These are phyloP conservation scores for Saposhnikovia divaricata DNA, from an alignment of 129 eudicot genomes.

Conservation along the genomic window DNA sequence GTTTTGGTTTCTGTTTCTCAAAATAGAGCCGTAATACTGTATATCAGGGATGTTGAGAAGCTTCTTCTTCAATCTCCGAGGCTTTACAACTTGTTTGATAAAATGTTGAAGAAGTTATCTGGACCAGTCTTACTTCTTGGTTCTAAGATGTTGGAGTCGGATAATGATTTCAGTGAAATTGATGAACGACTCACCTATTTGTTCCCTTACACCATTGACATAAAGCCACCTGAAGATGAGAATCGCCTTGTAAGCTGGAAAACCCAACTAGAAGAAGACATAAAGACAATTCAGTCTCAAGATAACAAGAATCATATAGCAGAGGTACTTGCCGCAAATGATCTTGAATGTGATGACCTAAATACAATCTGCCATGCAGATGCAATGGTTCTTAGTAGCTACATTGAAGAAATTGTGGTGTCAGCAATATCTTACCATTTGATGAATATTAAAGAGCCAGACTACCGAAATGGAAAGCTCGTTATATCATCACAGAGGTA, in stretches of 20 bases:
- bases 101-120: conserved; percentile 60
- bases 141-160: conserved; percentile 48
- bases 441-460: conserved; percentile 67
- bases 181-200: conserved; percentile 44
- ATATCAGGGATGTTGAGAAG: conserved; percentile 76
- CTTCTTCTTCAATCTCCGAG: conserved; percentile 52
- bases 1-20: conserved; percentile 63
- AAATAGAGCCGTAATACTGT: conserved; percentile 59
- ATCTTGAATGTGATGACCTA: conserved; percentile 86
- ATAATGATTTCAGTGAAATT: conserved; percentile 35
- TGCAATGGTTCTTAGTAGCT: conserved; percentile 58
- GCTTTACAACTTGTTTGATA: conserved; percentile 51
- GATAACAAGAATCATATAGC: conserved; percentile 85
- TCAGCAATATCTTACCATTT: conserved; percentile 88
- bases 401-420: conserved; percentile 78
- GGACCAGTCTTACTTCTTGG: conserved; percentile 79
- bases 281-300: conserved; percentile 62
- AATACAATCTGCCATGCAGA: conserved; percentile 77
- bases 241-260: conserved; percentile 65
- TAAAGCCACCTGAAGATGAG: conserved; percentile 90
- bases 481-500: conserved; percentile 84
- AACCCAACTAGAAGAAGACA: conserved; percentile 74
- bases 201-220: conserved; percentile 76
- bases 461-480: conserved; percentile 88
- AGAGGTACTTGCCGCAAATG: conserved; percentile 89